Base-by-base conservation (phyloP, 2,329 filamentous ascomycete species). In the Sclerotinia nivalis region DNA sequence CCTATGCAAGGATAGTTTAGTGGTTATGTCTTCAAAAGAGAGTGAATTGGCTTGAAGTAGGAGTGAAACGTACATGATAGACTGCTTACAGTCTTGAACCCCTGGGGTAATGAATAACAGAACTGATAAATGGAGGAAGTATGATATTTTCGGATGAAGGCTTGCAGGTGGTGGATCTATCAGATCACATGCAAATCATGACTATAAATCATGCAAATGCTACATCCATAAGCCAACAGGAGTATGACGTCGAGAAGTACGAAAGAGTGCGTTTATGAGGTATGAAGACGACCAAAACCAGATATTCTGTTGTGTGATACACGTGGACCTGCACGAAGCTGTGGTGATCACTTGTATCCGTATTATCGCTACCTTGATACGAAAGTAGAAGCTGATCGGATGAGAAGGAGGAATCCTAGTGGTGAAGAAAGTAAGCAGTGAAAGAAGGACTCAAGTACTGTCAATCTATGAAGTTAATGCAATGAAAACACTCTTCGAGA, bases 1-100 rank as follows among this genome's bases (percentile, higher is more conserved):
- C 96, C 95, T 99, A 78, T 20, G 60, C 5, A 61, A 31, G 66
- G 28, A 69, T 22, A 28, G 58, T 64, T 64, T 45, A 60, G 40
- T 69, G 50, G 49, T 74, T 49, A 75, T 40, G 20, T 55, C 31
- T 61, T 28, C 20, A 31, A 69, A 34, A 47, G 61, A 58, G 12
- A 22, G 34, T 18, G 34, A 20, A 10, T 34, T 31, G 20, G 50
- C 31, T 43, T 43, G 47, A 62, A 34, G 2, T 22, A 52, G 56
- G 25, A 28, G 52, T 69, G 43, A 68, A 70, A 78, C 77, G 66
- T 77, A 78, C 77, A 78, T 78, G 71, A 72, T 78, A 73, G 69
- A 72, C 73, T 74, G 72, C 61, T 74, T 72, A 72, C 72, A 74
- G 72, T 69, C 72, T 71, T 73, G 71, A 72, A 75, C 72, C 72